These are phyloP conservation scores for Pugionium cornutum DNA, from an alignment of 345 rosid species.

Conservation along the genomic window DNA sequence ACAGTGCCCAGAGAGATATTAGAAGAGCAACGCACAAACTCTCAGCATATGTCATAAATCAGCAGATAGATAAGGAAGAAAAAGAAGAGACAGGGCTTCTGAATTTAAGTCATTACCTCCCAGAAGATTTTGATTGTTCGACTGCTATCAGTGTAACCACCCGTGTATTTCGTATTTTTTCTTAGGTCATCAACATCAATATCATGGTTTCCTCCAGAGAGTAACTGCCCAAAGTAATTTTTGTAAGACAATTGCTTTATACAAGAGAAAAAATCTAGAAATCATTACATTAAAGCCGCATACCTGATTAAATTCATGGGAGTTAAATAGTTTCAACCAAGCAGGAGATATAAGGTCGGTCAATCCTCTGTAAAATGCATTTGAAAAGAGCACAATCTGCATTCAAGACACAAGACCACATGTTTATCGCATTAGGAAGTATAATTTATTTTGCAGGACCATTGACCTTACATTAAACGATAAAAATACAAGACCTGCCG, in stretches of 20 bases:
- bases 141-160: constrained; percentile 90
- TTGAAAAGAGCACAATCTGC: constrained; percentile 92
- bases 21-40: neutral
- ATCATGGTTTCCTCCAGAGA: constrained; percentile 93
- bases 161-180: constrained; percentile 78
- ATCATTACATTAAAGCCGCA: constrained; percentile 9
- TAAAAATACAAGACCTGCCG: constrained; percentile 63
- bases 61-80: constrained; percentile 4
- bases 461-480: constrained; percentile 25
- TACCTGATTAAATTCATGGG: constrained; percentile 97
- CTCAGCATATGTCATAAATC: neutral
- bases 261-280: neutral
- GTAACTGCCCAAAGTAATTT: constrained; percentile 57
- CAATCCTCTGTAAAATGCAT: constrained; percentile 91
- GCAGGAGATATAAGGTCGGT: constrained; percentile 87
- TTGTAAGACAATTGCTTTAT: constrained; percentile 20
- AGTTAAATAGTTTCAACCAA: constrained; percentile 93
- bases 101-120: constrained; percentile 64
- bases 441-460: neutral
- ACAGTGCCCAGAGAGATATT: constrained; percentile 26
- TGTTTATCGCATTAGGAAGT: constrained; percentile 11
- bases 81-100: constrained; percentile 16
- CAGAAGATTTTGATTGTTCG: constrained; percentile 84
- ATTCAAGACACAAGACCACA: constrained; percentile 34
- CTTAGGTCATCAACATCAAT: constrained; percentile 86